Evolutionary conservation across 352 stramenopile species (phyloP).

Genomic region (Globisporangium emineosum): DNA sequence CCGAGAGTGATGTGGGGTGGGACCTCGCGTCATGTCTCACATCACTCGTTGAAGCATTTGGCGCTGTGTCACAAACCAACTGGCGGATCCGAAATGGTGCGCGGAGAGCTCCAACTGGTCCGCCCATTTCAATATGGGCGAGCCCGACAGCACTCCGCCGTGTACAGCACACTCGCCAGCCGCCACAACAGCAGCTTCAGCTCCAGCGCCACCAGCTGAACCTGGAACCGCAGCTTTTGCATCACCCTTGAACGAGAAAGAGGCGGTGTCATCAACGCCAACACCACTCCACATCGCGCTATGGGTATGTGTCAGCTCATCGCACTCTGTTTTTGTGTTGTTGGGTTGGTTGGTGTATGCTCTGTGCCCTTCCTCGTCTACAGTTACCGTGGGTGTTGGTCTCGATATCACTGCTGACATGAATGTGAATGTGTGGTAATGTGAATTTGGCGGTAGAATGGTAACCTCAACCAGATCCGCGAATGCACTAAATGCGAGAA

Average conservation of each 20-base stretch:
- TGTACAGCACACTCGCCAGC: not conserved
- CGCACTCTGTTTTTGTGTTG: not conserved
- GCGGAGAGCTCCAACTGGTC: not conserved
- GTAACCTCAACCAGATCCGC: constrained; percentile 50
- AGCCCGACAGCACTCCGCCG: not conserved
- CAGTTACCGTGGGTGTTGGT: not conserved
- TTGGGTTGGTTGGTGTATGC: not conserved
- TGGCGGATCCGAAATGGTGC: constrained; percentile 10
- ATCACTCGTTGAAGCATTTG: not conserved
- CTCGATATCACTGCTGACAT: not conserved
- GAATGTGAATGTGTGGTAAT: not conserved
- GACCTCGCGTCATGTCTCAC: not conserved
- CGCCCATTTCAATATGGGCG: constrained; percentile 10
- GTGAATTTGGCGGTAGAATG: constrained; percentile 34
- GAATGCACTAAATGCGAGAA: constrained; percentile 27
- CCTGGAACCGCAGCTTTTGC: too few relatives aligned
- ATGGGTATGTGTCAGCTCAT: constrained; percentile 33
- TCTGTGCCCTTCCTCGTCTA: not conserved
- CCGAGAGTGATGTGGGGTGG: too few relatives aligned
- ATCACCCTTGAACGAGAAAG: not conserved
- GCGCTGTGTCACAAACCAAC: constrained; percentile 3
- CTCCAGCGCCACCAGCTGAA: not conserved
- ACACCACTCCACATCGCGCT: constrained; percentile 57
- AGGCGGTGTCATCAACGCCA: constrained; percentile 1
- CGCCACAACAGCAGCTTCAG: not conserved